Percentiles rank a stretch among this genome's conserved stretches.
Evolutionary conservation across 305 asterid genomes (phyloP).

Genomic region (Solanum hybrid): DNA sequence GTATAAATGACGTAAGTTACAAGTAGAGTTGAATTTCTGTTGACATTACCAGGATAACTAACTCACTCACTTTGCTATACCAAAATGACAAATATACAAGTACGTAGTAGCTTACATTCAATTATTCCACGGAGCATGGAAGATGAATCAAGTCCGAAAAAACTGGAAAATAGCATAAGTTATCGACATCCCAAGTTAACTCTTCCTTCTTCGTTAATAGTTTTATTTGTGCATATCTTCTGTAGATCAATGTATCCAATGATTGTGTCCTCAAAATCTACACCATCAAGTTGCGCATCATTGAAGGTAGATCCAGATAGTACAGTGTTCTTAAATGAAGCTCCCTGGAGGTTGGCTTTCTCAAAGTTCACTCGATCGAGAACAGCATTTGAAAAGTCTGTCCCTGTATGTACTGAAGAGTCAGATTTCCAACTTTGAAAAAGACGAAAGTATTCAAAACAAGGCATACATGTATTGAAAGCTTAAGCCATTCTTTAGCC

Average conservation of each 20-base stretch:
- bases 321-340: constrained; percentile 67
- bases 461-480: not conserved
- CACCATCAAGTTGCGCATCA: constrained; percentile 72
- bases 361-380: constrained; percentile 77
- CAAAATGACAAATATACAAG: not conserved
- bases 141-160: not conserved
- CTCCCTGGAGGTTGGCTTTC: constrained; percentile 74
- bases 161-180: not conserved
- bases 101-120: not conserved
- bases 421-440: not conserved
- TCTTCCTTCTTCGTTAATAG: constrained; percentile 54
- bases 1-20: not conserved
- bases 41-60: not conserved
- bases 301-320: constrained; percentile 83
- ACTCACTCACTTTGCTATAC: not conserved
- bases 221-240: constrained; percentile 69
- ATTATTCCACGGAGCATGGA: not conserved
- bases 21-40: not conserved
- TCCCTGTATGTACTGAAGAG: constrained; percentile 30
- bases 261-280: constrained; percentile 77
- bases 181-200: constrained; percentile 78
- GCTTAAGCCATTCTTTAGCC: not conserved
- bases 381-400: constrained; percentile 80
- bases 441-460: not conserved
- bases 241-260: constrained; percentile 86